A percentile compares a stretch with the other conserved stretches of the same genome.
Conservation (phyloP, 2,329 filamentous ascomycete genomes). For the Tolypocladium tundrense region DNA sequence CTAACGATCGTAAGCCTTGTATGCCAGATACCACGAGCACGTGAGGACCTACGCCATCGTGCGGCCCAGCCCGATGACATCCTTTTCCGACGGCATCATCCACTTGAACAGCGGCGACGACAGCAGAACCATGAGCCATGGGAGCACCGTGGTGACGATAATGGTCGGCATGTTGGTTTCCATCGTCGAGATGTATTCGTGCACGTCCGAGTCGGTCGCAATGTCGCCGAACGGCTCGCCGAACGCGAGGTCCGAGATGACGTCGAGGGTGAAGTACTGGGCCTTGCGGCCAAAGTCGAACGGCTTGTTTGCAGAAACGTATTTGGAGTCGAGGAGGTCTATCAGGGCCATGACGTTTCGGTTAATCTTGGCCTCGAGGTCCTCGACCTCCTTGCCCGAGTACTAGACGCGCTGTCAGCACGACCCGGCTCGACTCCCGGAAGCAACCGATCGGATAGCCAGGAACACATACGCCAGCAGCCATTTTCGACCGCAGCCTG, state of each 20-base stretch:
- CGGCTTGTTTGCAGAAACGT: constrained; percentile 3
- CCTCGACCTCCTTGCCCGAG: constrained; percentile 35
- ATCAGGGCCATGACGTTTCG: constrained; percentile 6
- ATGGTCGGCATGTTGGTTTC: constrained; percentile 10
- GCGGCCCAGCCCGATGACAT: constrained; percentile 27
- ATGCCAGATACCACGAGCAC: too few species aligned
- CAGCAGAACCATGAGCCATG: constrained; percentile 20
- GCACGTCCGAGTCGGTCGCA: constrained; percentile 34
- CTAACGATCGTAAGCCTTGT: constrained; percentile 5
- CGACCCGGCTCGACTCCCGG: not conserved
- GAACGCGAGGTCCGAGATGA: constrained; percentile 43
- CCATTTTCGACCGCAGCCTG: constrained; percentile 37
- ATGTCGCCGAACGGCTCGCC: constrained; percentile 40
- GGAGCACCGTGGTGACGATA: constrained; percentile 9
- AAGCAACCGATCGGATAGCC: constrained; percentile 12
- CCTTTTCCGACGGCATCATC: constrained; percentile 28
- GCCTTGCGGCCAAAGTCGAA: constrained; percentile 28
- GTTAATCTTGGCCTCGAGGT: constrained; percentile 32
- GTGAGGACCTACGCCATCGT: constrained; percentile 30
- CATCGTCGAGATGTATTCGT: constrained; percentile 36
- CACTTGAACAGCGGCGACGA: constrained; percentile 28
- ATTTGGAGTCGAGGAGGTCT: constrained; percentile 5
- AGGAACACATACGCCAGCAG: constrained; percentile 29
- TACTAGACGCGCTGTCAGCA: constrained; percentile 24
- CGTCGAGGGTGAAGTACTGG: constrained; percentile 45